Evolutionary conservation across 192 early-diverging fungal genomes (phyloP).

Genomic region (Podila horticola): DNA sequence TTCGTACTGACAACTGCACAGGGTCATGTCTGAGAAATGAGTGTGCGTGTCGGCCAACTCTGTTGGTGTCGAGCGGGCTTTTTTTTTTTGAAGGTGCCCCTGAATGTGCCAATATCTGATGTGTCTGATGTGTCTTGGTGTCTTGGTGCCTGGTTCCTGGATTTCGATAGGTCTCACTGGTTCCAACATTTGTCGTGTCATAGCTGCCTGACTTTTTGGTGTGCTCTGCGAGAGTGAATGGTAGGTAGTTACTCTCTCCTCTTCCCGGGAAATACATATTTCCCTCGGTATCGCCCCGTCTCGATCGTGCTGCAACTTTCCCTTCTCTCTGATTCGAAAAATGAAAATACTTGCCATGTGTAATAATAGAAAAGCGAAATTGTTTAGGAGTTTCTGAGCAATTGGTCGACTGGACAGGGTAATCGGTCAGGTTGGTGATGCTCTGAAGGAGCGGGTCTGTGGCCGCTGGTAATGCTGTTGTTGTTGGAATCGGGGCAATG

Average conservation of each 20-base stretch:
- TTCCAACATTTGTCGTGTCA: too few species aligned
- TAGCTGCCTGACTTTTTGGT: not conserved
- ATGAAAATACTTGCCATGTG: slow-evolving; percentile 18
- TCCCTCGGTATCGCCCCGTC: too few species aligned
- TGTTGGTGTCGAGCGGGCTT: too few species aligned
- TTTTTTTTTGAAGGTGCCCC: too few species aligned
- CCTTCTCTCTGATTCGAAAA: not conserved
- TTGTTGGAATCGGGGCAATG: too few species aligned
- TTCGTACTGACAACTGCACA: not conserved
- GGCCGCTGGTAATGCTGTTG: too few species aligned
- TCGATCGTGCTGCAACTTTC: not conserved
- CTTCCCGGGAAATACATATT: too few species aligned
- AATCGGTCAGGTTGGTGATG: slow-evolving; percentile 4
- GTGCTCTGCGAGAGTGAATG: not conserved
- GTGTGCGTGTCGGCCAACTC: too few species aligned
- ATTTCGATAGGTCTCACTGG: not conserved
- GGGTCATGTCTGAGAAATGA: not conserved
- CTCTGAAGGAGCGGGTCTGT: not conserved
- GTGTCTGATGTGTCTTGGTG: not conserved
- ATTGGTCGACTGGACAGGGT: slow-evolving; percentile 2
- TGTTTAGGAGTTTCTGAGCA: slow-evolving; percentile 2
- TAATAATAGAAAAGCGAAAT: slow-evolving; percentile 27
- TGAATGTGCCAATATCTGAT: too few species aligned
- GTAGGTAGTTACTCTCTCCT: too few species aligned
- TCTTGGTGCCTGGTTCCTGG: not conserved